Percentiles rank a stretch among this genome's conserved stretches.
phyloP scores from a whole-genome alignment of 2,329 filamentous ascomycete genomes.

The Xylaria multiplex region DNA sequence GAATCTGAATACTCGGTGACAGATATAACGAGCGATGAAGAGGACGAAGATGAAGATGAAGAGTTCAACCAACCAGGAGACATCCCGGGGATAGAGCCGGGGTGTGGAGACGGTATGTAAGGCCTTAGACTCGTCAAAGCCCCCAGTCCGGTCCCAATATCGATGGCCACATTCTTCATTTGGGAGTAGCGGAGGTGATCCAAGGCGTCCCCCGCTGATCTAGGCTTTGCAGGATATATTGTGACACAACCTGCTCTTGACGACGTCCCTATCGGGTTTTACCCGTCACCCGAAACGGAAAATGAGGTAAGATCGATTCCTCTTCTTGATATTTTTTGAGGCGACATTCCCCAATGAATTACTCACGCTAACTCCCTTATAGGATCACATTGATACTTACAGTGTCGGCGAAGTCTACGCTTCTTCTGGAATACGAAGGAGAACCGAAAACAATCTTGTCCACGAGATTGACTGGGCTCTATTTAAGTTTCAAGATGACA shows the following conservation, averaged over 20 bases:
- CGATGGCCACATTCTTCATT: conserved; percentile 12
- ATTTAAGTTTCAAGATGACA: conserved; percentile 78
- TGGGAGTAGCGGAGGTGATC: conserved; percentile 30
- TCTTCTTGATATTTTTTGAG: background rate
- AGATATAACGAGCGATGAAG: conserved; percentile 62
- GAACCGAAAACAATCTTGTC: conserved; percentile 73
- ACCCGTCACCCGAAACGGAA: conserved; percentile 74
- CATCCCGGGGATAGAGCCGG: conserved; percentile 78
- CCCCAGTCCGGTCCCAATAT: conserved; percentile 18
- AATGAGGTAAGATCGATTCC: conserved; percentile 61
- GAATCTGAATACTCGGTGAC: conserved; percentile 56
- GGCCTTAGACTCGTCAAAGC: conserved; percentile 18
- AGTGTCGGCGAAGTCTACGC: conserved; percentile 86
- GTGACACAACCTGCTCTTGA: conserved; percentile 94
- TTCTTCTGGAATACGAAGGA: conserved; percentile 86
- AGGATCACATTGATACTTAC: conserved; percentile 83
- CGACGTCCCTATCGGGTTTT: conserved; percentile 84
- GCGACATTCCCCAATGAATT: no score
- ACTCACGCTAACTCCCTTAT: conserved; percentile 57
- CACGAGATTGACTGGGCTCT: conserved; percentile 98
- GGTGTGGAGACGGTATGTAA: conserved; percentile 70
- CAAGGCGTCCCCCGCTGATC: conserved; percentile 31
- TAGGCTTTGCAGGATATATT: conserved; percentile 63
- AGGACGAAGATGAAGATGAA: conserved; percentile 62
- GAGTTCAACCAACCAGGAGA: conserved; percentile 74